Conservation (phyloP, 768 basidiomycete species). For the Agrocybe praecox region DNA sequence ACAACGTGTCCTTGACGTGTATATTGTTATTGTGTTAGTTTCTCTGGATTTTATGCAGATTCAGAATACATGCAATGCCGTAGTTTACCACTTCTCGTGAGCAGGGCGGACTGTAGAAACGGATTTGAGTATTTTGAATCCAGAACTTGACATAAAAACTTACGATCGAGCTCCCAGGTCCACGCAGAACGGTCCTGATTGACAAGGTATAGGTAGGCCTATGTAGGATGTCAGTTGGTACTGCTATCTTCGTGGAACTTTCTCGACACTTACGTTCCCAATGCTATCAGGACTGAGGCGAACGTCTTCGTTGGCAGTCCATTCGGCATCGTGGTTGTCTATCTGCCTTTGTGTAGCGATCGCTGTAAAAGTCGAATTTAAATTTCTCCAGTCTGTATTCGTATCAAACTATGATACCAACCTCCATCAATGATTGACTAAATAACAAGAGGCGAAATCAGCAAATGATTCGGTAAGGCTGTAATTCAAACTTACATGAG, state of each 20-base stretch:
- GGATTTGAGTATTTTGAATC: background rate
- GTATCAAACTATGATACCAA: slow-evolving; percentile 19
- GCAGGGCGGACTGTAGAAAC: slow-evolving; percentile 9
- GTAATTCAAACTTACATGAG: slow-evolving; percentile 74
- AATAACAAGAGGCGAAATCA: background rate
- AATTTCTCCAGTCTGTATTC: background rate
- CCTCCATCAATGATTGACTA: slow-evolving; percentile 77
- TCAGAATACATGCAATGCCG: background rate
- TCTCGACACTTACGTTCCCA: slow-evolving; percentile 1
- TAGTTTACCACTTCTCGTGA: slow-evolving; percentile 14
- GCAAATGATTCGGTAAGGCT: too few species aligned
- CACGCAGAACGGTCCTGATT: slow-evolving; percentile 72
- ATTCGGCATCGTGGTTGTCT: slow-evolving; percentile 32
- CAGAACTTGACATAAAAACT: slow-evolving; percentile 25
- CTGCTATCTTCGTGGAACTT: background rate
- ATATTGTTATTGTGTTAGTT: background rate
- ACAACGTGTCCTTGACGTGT: background rate
- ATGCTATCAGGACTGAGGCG: slow-evolving; percentile 48
- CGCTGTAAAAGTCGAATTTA: slow-evolving; percentile 21
- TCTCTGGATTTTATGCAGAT: background rate
- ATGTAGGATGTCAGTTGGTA: background rate
- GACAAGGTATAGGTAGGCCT: slow-evolving; percentile 69
- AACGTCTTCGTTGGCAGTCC: slow-evolving; percentile 45
- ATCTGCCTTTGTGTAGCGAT: slow-evolving; percentile 32
- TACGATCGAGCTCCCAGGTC: slow-evolving; percentile 83